These are phyloP conservation scores for Kondoa subrosea DNA, from an alignment of 768 basidiomycete genomes.

Conservation along the genomic window DNA sequence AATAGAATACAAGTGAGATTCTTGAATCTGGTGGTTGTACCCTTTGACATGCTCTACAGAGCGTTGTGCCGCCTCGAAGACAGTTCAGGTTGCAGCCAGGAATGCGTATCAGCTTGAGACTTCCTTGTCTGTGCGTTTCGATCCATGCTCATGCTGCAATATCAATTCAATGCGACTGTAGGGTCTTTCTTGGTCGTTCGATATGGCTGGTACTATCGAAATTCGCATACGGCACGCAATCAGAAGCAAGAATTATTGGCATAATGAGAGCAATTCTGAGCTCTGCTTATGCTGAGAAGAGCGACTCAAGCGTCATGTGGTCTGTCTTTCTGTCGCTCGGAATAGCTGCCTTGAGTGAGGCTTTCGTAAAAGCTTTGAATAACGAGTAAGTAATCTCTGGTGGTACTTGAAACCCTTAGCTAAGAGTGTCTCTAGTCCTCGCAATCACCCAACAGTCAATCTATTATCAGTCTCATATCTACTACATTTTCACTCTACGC, in stretches of 20 bases:
- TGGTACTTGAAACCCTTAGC: neutral
- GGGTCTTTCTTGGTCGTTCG: neutral
- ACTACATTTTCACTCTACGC: constrained; percentile 6
- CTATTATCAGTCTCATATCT: constrained; percentile 5
- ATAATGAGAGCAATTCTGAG: neutral
- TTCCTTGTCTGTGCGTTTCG: neutral
- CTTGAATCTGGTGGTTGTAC: neutral
- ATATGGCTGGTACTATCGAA: neutral
- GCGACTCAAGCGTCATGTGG: constrained; percentile 6
- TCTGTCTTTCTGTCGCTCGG: constrained; percentile 6
- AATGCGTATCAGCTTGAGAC: neutral
- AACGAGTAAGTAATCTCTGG: neutral
- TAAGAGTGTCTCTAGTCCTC: neutral
- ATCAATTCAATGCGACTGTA: neutral
- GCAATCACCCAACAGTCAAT: constrained; percentile 1
- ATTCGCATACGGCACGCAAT: constrained; percentile 1
- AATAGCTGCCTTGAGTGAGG: neutral
- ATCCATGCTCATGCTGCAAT: neutral
- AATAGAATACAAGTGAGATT: neutral
- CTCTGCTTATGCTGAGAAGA: neutral
- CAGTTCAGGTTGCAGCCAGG: constrained; percentile 1
- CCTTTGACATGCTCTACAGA: neutral
- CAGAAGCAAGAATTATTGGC: neutral
- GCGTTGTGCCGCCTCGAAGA: constrained; percentile 1
- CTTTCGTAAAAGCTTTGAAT: constrained; percentile 4